These are phyloP conservation scores for Candida taoyuanica DNA, from an alignment of 805 yeast genomes.

Conservation along the genomic window DNA sequence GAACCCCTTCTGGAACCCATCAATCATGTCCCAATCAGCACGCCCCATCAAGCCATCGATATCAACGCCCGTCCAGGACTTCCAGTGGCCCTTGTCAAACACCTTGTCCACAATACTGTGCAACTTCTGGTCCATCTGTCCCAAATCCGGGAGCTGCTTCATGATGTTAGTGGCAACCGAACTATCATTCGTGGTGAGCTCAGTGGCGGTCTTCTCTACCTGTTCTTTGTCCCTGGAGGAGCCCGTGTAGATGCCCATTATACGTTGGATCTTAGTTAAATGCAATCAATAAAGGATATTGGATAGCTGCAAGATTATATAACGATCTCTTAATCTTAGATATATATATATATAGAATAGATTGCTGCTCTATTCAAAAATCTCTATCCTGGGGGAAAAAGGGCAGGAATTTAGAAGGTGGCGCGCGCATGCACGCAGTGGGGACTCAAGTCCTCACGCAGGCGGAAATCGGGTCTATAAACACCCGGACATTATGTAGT, in stretches of 20 bases:
- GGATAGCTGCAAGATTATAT: too few relatives aligned
- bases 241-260: constrained; percentile 19
- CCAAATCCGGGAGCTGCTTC: constrained; percentile 11
- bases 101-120: constrained; percentile 6
- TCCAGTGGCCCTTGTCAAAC: constrained; percentile 8
- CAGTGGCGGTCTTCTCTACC: constrained; percentile 12
- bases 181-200: background rate
- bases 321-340: too few relatives aligned
- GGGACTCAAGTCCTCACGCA: too few relatives aligned
- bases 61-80: constrained; percentile 6
- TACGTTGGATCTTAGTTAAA: background rate
- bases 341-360: too few relatives aligned
- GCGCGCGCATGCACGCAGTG: too few relatives aligned
- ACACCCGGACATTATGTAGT: background rate
- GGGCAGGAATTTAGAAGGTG: too few relatives aligned
- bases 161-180: constrained; percentile 2
- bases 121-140: constrained; percentile 6
- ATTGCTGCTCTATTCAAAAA: too few relatives aligned
- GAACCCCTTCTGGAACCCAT: constrained; percentile 13
- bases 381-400: too few relatives aligned
- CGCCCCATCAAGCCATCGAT: background rate
- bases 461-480: background rate
- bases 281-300: too few relatives aligned
- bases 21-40: constrained; percentile 14
- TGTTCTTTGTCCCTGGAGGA: constrained; percentile 13